phyloP scores from a whole-genome alignment of 257 asterid species.

The Solanum sitiens region DNA sequence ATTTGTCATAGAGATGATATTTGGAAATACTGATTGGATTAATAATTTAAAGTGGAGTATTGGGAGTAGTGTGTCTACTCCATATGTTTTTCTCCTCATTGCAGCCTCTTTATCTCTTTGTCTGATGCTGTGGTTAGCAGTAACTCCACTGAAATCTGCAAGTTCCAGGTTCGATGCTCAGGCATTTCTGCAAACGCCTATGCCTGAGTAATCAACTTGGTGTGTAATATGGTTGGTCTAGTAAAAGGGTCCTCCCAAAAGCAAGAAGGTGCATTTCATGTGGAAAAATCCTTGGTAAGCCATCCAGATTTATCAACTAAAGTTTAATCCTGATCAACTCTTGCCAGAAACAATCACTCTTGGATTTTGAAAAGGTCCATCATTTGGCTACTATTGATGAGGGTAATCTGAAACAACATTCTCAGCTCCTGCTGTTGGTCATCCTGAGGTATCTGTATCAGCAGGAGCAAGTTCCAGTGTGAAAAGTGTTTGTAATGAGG shows the following conservation, averaged over 20 bases:
- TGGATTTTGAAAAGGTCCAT: slow-evolving; percentile 31
- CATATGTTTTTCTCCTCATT: slow-evolving; percentile 54
- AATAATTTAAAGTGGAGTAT: slow-evolving; percentile 64
- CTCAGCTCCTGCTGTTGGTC: slow-evolving; percentile 15
- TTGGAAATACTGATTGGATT: slow-evolving; percentile 89
- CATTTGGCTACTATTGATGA: slow-evolving; percentile 37
- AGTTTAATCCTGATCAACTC: slow-evolving; percentile 19
- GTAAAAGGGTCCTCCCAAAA: slow-evolving; percentile 24
- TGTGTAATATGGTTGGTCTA: slow-evolving; percentile 21
- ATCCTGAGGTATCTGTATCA: slow-evolving; percentile 18
- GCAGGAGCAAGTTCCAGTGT: slow-evolving; percentile 15
- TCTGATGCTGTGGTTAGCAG: slow-evolving; percentile 75
- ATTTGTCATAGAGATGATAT: slow-evolving; percentile 73
- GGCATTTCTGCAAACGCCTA: slow-evolving; percentile 10
- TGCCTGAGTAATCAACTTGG: slow-evolving; percentile 23
- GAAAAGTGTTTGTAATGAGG: slow-evolving; percentile 13
- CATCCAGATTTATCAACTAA: slow-evolving; percentile 20
- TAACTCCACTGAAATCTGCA: slow-evolving; percentile 79
- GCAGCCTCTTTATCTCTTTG: slow-evolving; percentile 46
- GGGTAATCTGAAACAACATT: slow-evolving; percentile 28
- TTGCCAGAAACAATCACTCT: slow-evolving; percentile 40
- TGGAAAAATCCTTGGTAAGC: slow-evolving; percentile 25
- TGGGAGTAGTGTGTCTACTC: slow-evolving; percentile 40
- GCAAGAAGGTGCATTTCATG: slow-evolving; percentile 22
- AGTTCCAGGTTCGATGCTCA: slow-evolving; percentile 36